These are phyloP conservation scores for Omphalotus guepiniiformis DNA, from an alignment of 768 basidiomycete species.

Conservation along the genomic window DNA sequence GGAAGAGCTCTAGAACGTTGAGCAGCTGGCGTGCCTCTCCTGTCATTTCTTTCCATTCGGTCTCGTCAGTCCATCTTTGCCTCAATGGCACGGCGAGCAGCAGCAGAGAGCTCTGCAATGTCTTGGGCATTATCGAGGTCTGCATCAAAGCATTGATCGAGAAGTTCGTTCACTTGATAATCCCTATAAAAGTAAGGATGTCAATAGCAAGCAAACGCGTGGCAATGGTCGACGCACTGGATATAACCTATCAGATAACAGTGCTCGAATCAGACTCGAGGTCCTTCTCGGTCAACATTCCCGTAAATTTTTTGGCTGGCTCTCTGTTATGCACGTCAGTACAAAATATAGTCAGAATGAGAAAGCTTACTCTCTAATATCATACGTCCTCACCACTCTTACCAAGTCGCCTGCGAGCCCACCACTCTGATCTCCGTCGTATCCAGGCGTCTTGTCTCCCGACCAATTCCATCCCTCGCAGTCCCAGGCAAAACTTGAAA, in stretches of 20 bases:
- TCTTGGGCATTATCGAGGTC: constrained; percentile 84
- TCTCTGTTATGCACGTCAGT: not conserved
- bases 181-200: constrained; percentile 49
- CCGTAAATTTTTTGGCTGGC: not conserved
- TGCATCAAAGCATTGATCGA: constrained; percentile 85
- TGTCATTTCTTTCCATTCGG: constrained; percentile 62
- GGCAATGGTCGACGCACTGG: constrained; percentile 9
- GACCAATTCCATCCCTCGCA: constrained; percentile 75
- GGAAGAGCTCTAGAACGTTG: constrained; percentile 79
- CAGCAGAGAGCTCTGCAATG: constrained; percentile 60
- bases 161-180: constrained; percentile 75
- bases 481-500: constrained; percentile 91
- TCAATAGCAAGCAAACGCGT: constrained; percentile 11
- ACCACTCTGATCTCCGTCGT: constrained; percentile 85
- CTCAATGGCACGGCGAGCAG: constrained; percentile 79
- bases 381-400: constrained; percentile 95
- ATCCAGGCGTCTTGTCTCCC: constrained; percentile 83
- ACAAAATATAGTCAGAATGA: no score
- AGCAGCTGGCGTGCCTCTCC: constrained; percentile 69
- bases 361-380: constrained; percentile 64
- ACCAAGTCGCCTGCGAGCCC: constrained; percentile 71
- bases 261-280: no score
- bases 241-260: constrained; percentile 67
- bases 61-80: constrained; percentile 85
- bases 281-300: not conserved